Percentiles rank a stretch among this genome's conserved stretches.
These are phyloP conservation scores for Capronia americana DNA, from an alignment of 2,329 filamentous ascomycete species.

Conservation along the genomic window DNA sequence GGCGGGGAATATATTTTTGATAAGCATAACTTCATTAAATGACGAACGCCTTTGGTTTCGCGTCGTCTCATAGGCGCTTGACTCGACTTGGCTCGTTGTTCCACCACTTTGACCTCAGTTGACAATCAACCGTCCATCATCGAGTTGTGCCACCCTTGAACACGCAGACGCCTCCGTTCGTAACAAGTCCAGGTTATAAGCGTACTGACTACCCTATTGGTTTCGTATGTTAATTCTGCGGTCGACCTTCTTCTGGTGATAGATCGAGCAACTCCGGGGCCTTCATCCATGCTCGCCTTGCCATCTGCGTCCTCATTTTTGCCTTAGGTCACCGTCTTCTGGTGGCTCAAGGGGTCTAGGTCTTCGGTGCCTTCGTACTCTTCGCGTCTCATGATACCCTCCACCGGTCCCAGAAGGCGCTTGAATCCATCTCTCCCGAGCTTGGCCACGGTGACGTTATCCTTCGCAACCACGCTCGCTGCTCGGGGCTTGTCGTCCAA, in stretches of 20 bases:
- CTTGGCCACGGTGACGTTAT: constrained; percentile 90
- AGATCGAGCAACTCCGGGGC: neutral
- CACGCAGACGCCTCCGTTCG: neutral
- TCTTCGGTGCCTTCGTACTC: constrained; percentile 47
- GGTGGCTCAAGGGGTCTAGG: constrained; percentile 41
- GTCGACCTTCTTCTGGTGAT: neutral
- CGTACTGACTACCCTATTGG: neutral
- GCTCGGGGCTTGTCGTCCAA: constrained; percentile 93
- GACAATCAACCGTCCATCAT: neutral
- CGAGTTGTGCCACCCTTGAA: neutral
- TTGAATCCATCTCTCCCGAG: constrained; percentile 95
- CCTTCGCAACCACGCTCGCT: constrained; percentile 81
- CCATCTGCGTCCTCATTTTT: too few species aligned
- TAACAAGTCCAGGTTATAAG: neutral
- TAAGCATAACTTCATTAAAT: constrained; percentile 13
- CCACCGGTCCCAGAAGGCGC: constrained; percentile 86
- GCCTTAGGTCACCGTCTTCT: constrained; percentile 47
- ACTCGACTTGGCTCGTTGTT: neutral
- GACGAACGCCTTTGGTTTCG: constrained; percentile 6
- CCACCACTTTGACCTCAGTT: constrained; percentile 3
- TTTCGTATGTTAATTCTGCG: neutral
- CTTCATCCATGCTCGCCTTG: neutral
- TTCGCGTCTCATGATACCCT: constrained; percentile 85
- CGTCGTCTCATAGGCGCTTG: constrained; percentile 1
- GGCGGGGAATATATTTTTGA: neutral